Percentiles rank a stretch among this genome's conserved stretches.
Evolutionary conservation across 768 basidiomycete genomes (phyloP).

Genomic region (Tricholoma bakamatsutake): DNA sequence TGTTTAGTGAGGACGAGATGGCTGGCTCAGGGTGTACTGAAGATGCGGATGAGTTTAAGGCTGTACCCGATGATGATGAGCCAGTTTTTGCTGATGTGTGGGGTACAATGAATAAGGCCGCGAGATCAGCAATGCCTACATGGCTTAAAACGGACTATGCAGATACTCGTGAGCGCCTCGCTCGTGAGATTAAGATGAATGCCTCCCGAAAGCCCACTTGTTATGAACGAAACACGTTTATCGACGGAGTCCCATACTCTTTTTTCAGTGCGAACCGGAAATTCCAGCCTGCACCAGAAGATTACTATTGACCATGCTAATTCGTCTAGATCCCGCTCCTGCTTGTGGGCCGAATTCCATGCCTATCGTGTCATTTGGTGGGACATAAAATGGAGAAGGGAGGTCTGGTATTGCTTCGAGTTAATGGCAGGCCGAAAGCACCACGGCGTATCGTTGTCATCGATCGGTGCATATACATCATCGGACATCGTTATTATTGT

Average conservation of each 20-base stretch:
- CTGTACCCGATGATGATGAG: constrained; percentile 4
- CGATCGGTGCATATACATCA: constrained; percentile 9
- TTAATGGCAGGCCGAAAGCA: constrained; percentile 9
- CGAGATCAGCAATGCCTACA: background rate
- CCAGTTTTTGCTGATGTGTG: no score
- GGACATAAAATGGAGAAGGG: constrained; percentile 4
- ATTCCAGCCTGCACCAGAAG: constrained; percentile 1
- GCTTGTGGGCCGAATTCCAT: constrained; percentile 7
- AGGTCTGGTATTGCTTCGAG: background rate
- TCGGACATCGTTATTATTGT: constrained; percentile 10
- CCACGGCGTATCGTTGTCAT: constrained; percentile 9
- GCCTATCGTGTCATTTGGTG: constrained; percentile 7
- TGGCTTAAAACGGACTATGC: background rate
- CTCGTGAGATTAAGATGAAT: no score
- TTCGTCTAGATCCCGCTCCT: constrained; percentile 15
- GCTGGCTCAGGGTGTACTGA: no score
- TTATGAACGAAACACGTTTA: no score
- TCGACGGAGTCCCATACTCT: no score
- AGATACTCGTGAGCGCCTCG: background rate
- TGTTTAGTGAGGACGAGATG: no score
- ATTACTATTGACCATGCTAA: constrained; percentile 8
- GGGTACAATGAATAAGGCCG: background rate
- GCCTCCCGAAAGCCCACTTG: no score
- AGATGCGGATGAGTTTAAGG: background rate
- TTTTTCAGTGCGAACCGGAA: background rate